phyloP scores from a whole-genome alignment of 441 rosid species.

The Breynia disticha region DNA sequence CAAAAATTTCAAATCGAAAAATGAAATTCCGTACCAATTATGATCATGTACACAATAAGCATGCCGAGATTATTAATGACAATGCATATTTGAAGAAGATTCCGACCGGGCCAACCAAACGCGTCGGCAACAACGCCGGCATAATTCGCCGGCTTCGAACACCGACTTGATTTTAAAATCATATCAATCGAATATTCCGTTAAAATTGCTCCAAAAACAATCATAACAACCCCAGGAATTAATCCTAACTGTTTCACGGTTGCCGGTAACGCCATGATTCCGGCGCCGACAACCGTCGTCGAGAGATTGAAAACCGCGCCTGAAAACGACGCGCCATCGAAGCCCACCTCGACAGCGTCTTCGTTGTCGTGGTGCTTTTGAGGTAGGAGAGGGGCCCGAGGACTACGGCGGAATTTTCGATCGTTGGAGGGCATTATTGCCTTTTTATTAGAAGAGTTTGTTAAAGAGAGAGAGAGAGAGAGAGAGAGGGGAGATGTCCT shows the following conservation, averaged over 20 bases:
- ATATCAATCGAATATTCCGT: slow-evolving; percentile 43
- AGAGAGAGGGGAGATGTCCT: no score
- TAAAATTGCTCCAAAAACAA: slow-evolving; percentile 31
- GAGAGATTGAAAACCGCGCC: slow-evolving; percentile 59
- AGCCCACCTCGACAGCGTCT: slow-evolving; percentile 20
- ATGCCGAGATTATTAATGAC: slow-evolving; percentile 53
- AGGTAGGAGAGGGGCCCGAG: slow-evolving; percentile 33
- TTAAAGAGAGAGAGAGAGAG: no score
- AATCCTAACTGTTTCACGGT: slow-evolving; percentile 48
- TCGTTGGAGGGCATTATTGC: slow-evolving; percentile 24
- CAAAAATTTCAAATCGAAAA: no score
- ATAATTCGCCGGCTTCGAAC: slow-evolving; percentile 39
- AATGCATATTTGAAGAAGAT: slow-evolving; percentile 44
- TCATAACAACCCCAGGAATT: slow-evolving; percentile 40
- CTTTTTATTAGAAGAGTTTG: slow-evolving; percentile 11
- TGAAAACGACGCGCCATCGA: slow-evolving; percentile 42
- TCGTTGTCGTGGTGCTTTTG: slow-evolving; percentile 17
- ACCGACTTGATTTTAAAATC: slow-evolving; percentile 42
- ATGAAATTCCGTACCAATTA: slow-evolving; percentile 29
- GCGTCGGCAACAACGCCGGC: slow-evolving; percentile 42
- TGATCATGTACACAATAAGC: slow-evolving; percentile 60
- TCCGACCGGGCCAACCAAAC: slow-evolving; percentile 35
- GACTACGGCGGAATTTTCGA: slow-evolving; percentile 35
- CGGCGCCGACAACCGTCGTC: slow-evolving; percentile 54
- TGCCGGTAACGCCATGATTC: slow-evolving; percentile 62